Evolutionary conservation across 2,329 filamentous ascomycete species (phyloP).

Genomic region (Cercospora canescens): DNA sequence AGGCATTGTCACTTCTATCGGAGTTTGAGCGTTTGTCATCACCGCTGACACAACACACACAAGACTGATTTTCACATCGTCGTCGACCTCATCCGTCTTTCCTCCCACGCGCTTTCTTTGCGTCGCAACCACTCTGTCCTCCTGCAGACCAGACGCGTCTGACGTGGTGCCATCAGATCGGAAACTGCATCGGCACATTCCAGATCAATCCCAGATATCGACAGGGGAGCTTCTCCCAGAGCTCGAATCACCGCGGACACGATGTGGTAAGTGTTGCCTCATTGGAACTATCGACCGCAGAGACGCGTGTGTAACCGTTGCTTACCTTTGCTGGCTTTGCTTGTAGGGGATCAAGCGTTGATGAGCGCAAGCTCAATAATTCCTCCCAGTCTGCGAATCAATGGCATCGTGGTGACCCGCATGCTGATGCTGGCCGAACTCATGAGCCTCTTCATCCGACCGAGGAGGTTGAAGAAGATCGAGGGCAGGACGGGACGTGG

Average conservation of each 20-base stretch:
- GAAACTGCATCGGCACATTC: neutral
- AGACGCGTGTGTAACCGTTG: neutral
- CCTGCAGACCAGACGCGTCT: no score
- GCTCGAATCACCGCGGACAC: neutral
- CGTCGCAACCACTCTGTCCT: no score
- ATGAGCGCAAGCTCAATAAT: conserved; percentile 29
- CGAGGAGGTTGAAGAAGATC: conserved; percentile 32
- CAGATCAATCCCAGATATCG: neutral
- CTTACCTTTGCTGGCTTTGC: neutral
- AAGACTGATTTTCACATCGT: no score
- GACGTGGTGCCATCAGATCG: neutral
- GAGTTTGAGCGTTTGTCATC: no score
- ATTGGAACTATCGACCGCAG: neutral
- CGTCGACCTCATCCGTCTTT: no score
- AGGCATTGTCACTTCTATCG: no score
- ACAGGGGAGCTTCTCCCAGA: conserved; percentile 1
- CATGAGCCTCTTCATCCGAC: conserved; percentile 27
- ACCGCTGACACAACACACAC: no score
- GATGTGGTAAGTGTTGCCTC: conserved; percentile 24
- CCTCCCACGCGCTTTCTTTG: no score
- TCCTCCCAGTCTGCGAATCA: conserved; percentile 21
- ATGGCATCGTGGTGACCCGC: conserved; percentile 23
- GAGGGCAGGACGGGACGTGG: conserved; percentile 56
- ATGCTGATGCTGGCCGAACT: conserved; percentile 22
- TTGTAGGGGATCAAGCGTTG: conserved; percentile 24